phyloP scores from a whole-genome alignment of 805 yeast species.

The Starmerella bacillaris region DNA sequence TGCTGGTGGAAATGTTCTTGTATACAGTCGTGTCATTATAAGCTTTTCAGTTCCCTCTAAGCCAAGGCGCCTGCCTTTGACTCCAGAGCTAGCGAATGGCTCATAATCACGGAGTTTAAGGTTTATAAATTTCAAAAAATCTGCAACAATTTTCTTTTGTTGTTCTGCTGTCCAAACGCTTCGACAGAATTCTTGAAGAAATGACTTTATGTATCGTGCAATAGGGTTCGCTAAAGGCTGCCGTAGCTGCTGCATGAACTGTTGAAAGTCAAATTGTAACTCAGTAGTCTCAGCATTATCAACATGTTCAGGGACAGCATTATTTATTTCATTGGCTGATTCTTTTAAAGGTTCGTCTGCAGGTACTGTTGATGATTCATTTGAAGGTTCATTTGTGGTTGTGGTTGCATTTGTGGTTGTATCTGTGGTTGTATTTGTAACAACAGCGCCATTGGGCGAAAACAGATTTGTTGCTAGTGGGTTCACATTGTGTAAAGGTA shows the following conservation, averaged over 20 bases:
- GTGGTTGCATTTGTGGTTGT: too few species aligned
- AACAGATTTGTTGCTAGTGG: too few species aligned
- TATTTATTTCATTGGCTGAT: too few species aligned
- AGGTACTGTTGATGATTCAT: too few species aligned
- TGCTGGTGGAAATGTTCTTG: slow-evolving; percentile 62
- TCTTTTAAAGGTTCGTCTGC: too few species aligned
- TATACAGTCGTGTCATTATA: slow-evolving; percentile 71
- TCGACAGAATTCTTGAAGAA: slow-evolving; percentile 55
- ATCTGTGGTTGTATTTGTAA: too few species aligned
- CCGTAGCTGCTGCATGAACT: slow-evolving; percentile 53
- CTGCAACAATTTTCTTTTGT: slow-evolving; percentile 56
- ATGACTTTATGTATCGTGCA: slow-evolving; percentile 69
- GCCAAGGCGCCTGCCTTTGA: slow-evolving; percentile 49
- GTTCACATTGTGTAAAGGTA: too few species aligned
- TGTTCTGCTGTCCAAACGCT: slow-evolving; percentile 58
- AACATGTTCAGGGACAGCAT: too few species aligned
- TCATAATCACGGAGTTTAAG: slow-evolving; percentile 27
- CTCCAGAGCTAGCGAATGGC: slow-evolving; percentile 39
- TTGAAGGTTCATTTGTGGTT: too few species aligned
- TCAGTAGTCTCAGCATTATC: too few species aligned
- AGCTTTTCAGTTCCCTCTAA: slow-evolving; percentile 85
- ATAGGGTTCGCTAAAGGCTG: slow-evolving; percentile 71
- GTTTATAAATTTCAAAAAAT: slow-evolving; percentile 57
- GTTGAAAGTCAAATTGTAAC: slow-evolving; percentile 63
- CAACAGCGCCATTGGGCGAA: too few species aligned